Conservation (phyloP, 331 rosid genomes). For the Erythrophleum ivorense region DNA sequence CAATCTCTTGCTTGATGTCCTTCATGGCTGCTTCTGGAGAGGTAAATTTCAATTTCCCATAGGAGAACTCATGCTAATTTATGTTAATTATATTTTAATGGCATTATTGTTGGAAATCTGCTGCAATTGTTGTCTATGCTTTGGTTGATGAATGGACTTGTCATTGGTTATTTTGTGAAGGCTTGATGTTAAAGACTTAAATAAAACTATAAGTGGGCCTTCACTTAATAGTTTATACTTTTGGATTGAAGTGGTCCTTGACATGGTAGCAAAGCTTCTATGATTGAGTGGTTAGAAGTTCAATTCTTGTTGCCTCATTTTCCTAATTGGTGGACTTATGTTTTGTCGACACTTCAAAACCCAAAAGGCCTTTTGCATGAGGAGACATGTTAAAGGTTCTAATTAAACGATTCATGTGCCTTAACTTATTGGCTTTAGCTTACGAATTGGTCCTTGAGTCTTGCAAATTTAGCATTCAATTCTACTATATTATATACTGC, state of each 20-base stretch:
- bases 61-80: conserved; percentile 39
- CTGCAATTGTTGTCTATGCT: conserved; percentile 19
- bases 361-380: neutral
- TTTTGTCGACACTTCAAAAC: neutral
- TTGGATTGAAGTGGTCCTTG: neutral
- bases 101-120: conserved; percentile 26
- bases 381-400: neutral
- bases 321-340: neutral
- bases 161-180: neutral
- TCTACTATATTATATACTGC: no score
- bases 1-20: conserved; percentile 95
- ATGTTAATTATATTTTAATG: conserved; percentile 25
- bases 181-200: neutral
- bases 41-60: conserved; percentile 56
- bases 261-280: neutral
- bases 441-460: neutral
- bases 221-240: neutral
- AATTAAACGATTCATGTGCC: neutral
- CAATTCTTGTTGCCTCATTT: neutral
- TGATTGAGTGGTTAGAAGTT: neutral
- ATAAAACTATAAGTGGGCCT: neutral
- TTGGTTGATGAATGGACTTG: neutral
- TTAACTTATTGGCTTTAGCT: neutral
- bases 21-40: conserved; percentile 98
- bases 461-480: neutral